A percentile compares a stretch with the other conserved stretches of the same genome.
Evolutionary conservation across 2,329 filamentous ascomycete species (phyloP).

Genomic region (Zasmidium angulare): DNA sequence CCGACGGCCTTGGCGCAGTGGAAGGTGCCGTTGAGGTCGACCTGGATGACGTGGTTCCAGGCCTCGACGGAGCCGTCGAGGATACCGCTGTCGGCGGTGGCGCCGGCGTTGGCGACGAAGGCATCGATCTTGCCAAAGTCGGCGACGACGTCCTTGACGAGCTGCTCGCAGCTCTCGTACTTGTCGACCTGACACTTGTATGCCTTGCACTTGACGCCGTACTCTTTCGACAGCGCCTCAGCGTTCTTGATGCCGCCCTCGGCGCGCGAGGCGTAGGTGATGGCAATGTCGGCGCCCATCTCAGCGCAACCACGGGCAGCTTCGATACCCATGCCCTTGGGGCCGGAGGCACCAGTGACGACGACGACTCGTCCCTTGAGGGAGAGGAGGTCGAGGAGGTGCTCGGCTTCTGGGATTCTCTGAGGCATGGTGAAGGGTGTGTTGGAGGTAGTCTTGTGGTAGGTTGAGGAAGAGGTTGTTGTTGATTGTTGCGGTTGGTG

Average conservation of each 20-base stretch:
- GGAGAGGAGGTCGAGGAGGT: slow-evolving; percentile 57
- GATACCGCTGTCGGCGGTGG: slow-evolving; percentile 67
- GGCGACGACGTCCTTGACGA: slow-evolving; percentile 60
- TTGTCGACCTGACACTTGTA: slow-evolving; percentile 64
- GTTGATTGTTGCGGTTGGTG: background rate
- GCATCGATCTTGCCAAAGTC: slow-evolving; percentile 71
- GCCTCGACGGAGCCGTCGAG: slow-evolving; percentile 70
- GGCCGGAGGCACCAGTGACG: slow-evolving; percentile 56
- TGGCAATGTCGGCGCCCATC: slow-evolving; percentile 63
- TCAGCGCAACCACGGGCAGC: slow-evolving; percentile 65
- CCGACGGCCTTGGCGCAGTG: slow-evolving; percentile 89
- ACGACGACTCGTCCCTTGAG: slow-evolving; percentile 56
- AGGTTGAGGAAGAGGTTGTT: background rate
- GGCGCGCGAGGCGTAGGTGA: slow-evolving; percentile 65
- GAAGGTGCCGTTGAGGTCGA: slow-evolving; percentile 83
- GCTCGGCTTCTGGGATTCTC: slow-evolving; percentile 56
- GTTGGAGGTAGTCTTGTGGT: background rate
- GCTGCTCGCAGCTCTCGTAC: slow-evolving; percentile 56
- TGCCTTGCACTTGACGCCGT: slow-evolving; percentile 65
- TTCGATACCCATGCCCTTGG: slow-evolving; percentile 68
- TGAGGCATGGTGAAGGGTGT: slow-evolving; percentile 50
- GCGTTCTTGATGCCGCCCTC: slow-evolving; percentile 66
- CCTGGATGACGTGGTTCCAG: slow-evolving; percentile 74
- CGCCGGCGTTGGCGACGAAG: slow-evolving; percentile 69
- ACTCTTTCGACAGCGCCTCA: slow-evolving; percentile 58